Conservation (phyloP, 148 eudicot species). For the Rhododendron mucronatum region DNA sequence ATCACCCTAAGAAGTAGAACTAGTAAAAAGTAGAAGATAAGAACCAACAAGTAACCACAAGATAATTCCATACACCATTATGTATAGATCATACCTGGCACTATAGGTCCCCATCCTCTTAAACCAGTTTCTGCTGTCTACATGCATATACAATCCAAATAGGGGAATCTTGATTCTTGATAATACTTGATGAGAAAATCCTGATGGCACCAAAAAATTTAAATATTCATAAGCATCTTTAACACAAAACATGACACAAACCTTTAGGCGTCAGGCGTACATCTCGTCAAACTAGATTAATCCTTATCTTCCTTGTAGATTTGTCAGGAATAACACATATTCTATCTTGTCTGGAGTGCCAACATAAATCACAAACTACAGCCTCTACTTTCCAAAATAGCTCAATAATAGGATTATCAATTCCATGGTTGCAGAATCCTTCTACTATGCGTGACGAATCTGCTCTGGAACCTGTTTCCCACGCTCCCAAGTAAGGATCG, state of each 20-base stretch:
- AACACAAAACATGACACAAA: neutral
- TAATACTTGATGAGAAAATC: neutral
- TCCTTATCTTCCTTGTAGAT: neutral
- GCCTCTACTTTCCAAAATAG: neutral
- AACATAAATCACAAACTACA: neutral
- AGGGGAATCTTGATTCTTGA: neutral
- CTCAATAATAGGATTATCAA: neutral
- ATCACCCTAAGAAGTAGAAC: neutral
- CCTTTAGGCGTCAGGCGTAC: neutral
- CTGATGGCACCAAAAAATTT: neutral
- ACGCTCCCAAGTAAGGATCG: neutral
- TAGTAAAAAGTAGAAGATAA: neutral
- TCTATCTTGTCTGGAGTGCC: neutral
- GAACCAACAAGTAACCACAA: neutral
- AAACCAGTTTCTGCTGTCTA: neutral
- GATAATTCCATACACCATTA: neutral
- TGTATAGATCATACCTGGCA: neutral
- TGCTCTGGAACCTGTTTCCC: neutral
- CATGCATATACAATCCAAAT: neutral
- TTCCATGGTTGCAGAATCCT: neutral
- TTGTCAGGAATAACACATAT: neutral
- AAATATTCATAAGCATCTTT: neutral
- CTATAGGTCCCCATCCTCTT: neutral
- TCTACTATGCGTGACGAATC: neutral
- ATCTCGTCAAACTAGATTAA: neutral